phyloP scores from a whole-genome alignment of 1,284 basidiomycete species.

The Ceratobasidium sp. region DNA sequence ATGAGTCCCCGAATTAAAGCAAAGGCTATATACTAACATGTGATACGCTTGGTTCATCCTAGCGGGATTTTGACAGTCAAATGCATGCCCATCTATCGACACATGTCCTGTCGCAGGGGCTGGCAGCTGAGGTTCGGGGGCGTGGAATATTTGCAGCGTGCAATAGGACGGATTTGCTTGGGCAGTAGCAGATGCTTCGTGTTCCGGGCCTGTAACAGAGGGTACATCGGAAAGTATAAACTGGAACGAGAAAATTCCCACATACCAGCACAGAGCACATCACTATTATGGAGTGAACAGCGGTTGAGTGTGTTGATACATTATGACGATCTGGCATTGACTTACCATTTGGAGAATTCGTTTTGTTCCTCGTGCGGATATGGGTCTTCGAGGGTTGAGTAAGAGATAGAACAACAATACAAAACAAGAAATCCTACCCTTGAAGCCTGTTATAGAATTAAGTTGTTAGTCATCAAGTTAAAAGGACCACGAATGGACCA shows the following conservation, averaged over 20 bases:
- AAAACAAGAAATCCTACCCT: slow-evolving; percentile 6
- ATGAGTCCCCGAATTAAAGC: background rate
- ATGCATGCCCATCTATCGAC: slow-evolving; percentile 63
- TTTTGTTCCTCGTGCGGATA: slow-evolving; percentile 52
- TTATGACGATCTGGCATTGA: slow-evolving; percentile 23
- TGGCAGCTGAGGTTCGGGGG: slow-evolving; percentile 49
- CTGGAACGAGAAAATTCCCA: background rate
- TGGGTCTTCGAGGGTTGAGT: slow-evolving; percentile 39
- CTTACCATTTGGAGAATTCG: slow-evolving; percentile 64
- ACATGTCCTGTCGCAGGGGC: slow-evolving; percentile 56
- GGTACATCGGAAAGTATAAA: background rate
- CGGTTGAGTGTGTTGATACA: background rate
- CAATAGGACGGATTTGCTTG: slow-evolving; percentile 62
- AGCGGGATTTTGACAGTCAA: slow-evolving; percentile 62
- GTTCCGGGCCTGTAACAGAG: slow-evolving; percentile 56
- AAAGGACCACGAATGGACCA: background rate
- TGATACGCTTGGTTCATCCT: slow-evolving; percentile 60
- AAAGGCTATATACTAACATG: slow-evolving; percentile 54
- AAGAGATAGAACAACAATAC: background rate
- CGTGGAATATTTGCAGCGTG: slow-evolving; percentile 61
- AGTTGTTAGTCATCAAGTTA: background rate
- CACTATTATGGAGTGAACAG: slow-evolving; percentile 53
- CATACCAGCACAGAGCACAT: slow-evolving; percentile 61
- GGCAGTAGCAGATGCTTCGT: slow-evolving; percentile 52
- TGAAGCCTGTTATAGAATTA: slow-evolving; percentile 33